Percentiles rank a stretch among this genome's conserved stretches.
These are phyloP conservation scores for Blastocystis sp. DNA, from an alignment of 352 stramenopile species.

Conservation along the genomic window DNA sequence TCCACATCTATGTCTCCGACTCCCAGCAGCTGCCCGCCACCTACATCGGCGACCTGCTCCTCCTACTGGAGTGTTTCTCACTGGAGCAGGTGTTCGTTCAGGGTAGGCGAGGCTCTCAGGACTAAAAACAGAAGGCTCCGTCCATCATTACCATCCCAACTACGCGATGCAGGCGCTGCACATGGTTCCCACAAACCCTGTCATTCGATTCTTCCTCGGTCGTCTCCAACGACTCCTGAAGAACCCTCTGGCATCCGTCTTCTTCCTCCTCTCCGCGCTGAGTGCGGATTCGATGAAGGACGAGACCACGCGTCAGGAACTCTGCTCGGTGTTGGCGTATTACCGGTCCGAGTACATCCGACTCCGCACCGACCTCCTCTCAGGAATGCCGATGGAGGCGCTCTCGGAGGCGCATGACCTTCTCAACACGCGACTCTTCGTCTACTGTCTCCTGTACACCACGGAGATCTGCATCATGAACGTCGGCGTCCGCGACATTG, in stretches of 20 bases:
- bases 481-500: not conserved
- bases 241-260: not conserved
- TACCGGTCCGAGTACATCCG: constrained; percentile 29
- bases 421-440: not conserved
- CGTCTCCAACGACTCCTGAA: not conserved
- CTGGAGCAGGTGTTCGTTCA: not conserved
- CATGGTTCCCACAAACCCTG: not conserved
- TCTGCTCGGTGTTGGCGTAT: not conserved
- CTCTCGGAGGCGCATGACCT: not conserved
- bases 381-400: not conserved
- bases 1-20: not conserved
- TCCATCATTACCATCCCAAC: not conserved
- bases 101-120: not conserved
- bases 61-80: not conserved
- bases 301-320: not conserved
- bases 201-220: not conserved
- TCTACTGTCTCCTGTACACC: constrained; percentile 6
- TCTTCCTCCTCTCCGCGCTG: not conserved
- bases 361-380: not conserved
- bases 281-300: not conserved
- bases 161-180: not conserved
- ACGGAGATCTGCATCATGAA: constrained; percentile 19
- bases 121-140: not conserved
- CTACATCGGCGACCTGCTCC: not conserved
- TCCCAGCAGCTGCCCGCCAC: no score